Evolutionary conservation across 1,284 basidiomycete genomes (phyloP).

Genomic region (Nidula niveotomentosa): DNA sequence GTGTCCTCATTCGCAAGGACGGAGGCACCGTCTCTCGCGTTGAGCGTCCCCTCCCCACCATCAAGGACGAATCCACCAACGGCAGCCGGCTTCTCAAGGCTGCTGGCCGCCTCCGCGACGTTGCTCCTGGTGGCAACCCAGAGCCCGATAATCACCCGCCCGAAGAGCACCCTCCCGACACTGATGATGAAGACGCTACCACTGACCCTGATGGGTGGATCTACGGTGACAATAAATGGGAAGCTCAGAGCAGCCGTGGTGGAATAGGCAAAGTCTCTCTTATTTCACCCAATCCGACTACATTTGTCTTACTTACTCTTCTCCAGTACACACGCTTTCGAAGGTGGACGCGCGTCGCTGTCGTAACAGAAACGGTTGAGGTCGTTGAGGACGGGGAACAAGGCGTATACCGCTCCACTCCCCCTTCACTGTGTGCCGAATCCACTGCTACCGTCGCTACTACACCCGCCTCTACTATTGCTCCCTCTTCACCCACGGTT

Average conservation of each 20-base stretch:
- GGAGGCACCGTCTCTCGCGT: constrained; percentile 48
- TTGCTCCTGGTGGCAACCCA: constrained; percentile 16
- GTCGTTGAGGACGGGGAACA: constrained; percentile 39
- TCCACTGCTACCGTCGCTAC: neutral
- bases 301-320: constrained; percentile 1
- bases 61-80: constrained; percentile 46
- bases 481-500: neutral
- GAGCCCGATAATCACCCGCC: neutral
- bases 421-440: neutral
- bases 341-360: constrained; percentile 82
- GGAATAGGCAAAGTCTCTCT: constrained; percentile 76
- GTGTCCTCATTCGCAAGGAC: constrained; percentile 64
- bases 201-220: constrained; percentile 94
- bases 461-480: neutral
- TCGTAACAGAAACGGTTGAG: constrained; percentile 73
- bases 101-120: constrained; percentile 45
- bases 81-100: constrained; percentile 43
- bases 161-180: constrained; percentile 19
- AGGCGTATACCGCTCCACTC: constrained; percentile 19
- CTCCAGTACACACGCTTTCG: constrained; percentile 78
- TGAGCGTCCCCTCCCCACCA: constrained; percentile 54
- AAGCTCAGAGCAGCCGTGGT: constrained; percentile 70
- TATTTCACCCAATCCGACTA: neutral
- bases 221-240: constrained; percentile 97
- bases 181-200: constrained; percentile 35